These are phyloP conservation scores for Heterobasidion irregulare DNA, from an alignment of 1,284 basidiomycete species.

Conservation along the genomic window DNA sequence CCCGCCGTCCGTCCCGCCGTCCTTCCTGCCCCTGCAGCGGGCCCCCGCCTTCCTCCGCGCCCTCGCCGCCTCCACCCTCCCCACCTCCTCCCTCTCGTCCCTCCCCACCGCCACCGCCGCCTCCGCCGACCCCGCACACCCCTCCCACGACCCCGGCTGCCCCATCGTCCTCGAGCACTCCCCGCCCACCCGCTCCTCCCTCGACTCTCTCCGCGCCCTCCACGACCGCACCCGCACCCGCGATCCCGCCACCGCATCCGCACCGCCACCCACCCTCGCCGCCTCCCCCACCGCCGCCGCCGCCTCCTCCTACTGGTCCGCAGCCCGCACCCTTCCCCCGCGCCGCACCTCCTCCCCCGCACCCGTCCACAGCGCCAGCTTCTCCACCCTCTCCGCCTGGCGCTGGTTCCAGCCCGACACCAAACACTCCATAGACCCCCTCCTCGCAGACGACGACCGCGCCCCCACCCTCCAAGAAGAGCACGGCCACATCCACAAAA, in stretches of 20 bases:
- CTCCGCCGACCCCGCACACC: slow-evolving; percentile 18
- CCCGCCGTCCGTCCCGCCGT: slow-evolving; percentile 27
- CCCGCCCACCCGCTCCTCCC: slow-evolving; percentile 37
- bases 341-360: neutral
- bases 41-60: slow-evolving; percentile 53
- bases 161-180: slow-evolving; percentile 30
- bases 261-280: slow-evolving; percentile 17
- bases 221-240: slow-evolving; percentile 21
- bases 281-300: slow-evolving; percentile 16
- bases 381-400: slow-evolving; percentile 21
- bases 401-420: slow-evolving; percentile 50
- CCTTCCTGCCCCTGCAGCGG: slow-evolving; percentile 24
- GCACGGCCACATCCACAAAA: slow-evolving; percentile 47
- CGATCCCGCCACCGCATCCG: slow-evolving; percentile 17
- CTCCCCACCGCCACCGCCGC: slow-evolving; percentile 17
- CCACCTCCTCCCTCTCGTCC: slow-evolving; percentile 46
- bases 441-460: slow-evolving; percentile 53
- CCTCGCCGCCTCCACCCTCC: slow-evolving; percentile 55
- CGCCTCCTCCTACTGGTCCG: slow-evolving; percentile 1
- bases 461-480: slow-evolving; percentile 44
- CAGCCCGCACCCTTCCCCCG: neutral
- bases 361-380: slow-evolving; percentile 1
- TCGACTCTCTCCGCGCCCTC: slow-evolving; percentile 57
- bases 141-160: slow-evolving; percentile 16
- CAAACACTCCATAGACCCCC: slow-evolving; percentile 37